Percentiles rank a stretch among this genome's conserved stretches.
Conservation (phyloP, 768 basidiomycete genomes). For the Pleurotus salmoneostramineus region DNA sequence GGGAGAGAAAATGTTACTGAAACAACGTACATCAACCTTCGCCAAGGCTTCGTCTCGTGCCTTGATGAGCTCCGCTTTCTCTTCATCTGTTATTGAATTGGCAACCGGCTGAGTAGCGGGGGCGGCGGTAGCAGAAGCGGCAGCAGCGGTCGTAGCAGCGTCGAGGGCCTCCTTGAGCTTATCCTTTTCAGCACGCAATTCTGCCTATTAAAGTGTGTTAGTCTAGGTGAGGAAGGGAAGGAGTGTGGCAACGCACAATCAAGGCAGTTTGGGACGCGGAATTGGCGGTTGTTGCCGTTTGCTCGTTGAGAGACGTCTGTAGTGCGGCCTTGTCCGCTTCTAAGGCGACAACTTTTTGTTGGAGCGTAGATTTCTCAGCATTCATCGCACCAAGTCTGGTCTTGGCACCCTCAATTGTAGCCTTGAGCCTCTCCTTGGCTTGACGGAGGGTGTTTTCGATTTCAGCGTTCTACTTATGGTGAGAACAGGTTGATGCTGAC, state of each 20-base stretch:
- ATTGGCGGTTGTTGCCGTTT: conserved; percentile 10
- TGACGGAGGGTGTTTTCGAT: conserved; percentile 40
- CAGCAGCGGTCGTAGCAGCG: conserved; percentile 10
- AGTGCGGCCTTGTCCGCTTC: conserved; percentile 16
- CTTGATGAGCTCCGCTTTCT: conserved; percentile 55
- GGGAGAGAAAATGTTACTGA: not conserved
- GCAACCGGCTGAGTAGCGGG: conserved; percentile 16
- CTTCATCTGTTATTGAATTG: conserved; percentile 47
- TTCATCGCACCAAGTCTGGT: conserved; percentile 31
- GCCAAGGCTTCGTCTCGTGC: conserved; percentile 57
- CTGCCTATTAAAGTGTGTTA: conserved; percentile 30
- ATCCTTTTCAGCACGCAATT: conserved; percentile 58
- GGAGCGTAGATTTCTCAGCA: conserved; percentile 27
- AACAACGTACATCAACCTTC: conserved; percentile 46
- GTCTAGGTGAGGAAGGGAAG: not conserved
- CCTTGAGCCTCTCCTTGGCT: conserved; percentile 22
- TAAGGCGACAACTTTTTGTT: conserved; percentile 16
- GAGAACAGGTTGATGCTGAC: not conserved
- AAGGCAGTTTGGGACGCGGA: conserved; percentile 23
- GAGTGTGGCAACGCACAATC: conserved; percentile 27
- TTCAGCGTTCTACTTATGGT: conserved; percentile 28
- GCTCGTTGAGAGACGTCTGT: conserved; percentile 17
- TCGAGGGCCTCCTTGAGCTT: conserved; percentile 48
- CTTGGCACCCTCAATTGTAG: conserved; percentile 20
- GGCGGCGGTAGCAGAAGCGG: conserved; percentile 16